These are phyloP conservation scores for Epichloe uncinata DNA, from an alignment of 2,329 filamentous ascomycete species.

Conservation along the genomic window DNA sequence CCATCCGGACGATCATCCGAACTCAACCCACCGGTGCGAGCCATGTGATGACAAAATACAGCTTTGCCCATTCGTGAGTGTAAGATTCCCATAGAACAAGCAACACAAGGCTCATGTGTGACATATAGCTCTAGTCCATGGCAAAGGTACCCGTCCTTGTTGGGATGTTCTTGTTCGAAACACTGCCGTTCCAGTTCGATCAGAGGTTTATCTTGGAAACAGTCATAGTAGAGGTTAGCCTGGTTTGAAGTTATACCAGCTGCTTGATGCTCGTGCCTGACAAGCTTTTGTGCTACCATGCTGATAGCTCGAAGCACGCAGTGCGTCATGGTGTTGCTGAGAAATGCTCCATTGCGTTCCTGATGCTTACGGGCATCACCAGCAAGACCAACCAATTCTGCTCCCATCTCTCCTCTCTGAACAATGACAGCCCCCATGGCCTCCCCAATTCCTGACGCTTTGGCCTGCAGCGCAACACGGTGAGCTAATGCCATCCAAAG, in stretches of 20 bases:
- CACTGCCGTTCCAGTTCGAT: slow-evolving; percentile 51
- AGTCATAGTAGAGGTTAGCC: slow-evolving; percentile 40
- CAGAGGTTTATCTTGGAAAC: slow-evolving; percentile 56
- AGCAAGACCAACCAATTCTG: slow-evolving; percentile 55
- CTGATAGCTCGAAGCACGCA: slow-evolving; percentile 67
- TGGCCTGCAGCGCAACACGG: slow-evolving; percentile 46
- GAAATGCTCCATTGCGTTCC: slow-evolving; percentile 30
- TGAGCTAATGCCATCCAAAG: slow-evolving; percentile 57
- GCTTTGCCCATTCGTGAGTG: slow-evolving; percentile 85
- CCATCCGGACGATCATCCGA: slow-evolving; percentile 53
- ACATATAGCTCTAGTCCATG: slow-evolving; percentile 87
- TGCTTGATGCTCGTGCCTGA: slow-evolving; percentile 37
- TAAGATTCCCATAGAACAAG: slow-evolving; percentile 93
- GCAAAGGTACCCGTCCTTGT: slow-evolving; percentile 77
- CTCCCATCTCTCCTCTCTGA: slow-evolving; percentile 40
- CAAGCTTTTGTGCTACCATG: slow-evolving; percentile 61
- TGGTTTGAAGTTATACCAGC: slow-evolving; percentile 20
- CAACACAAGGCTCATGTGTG: slow-evolving; percentile 90
- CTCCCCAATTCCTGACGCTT: slow-evolving; percentile 47
- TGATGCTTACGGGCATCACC: slow-evolving; percentile 61
- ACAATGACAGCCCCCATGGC: slow-evolving; percentile 64
- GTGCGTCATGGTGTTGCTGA: slow-evolving; percentile 66
- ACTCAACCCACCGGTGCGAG: slow-evolving; percentile 67
- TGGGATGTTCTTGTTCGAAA: slow-evolving; percentile 50
- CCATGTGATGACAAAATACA: slow-evolving; percentile 69